Percentiles rank a stretch among this genome's conserved stretches.
These are phyloP conservation scores for Blastobotrys persicus DNA, from an alignment of 1,139 yeast genomes.

Conservation along the genomic window DNA sequence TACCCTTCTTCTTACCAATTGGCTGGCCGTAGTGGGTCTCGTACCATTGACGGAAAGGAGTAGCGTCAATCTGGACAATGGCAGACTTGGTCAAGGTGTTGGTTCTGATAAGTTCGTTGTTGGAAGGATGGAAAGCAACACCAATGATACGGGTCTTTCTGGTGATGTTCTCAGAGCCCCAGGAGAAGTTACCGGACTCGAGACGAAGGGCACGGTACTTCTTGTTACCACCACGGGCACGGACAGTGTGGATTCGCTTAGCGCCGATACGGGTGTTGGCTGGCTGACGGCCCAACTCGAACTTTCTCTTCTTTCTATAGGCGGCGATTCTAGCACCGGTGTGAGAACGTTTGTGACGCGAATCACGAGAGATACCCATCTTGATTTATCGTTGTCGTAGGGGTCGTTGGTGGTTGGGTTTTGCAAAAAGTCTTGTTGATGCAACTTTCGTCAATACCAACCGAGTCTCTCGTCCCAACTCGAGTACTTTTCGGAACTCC, in stretches of 20 bases:
- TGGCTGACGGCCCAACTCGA: constrained; percentile 99
- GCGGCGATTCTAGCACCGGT: constrained; percentile 99
- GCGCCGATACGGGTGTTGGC: constrained; percentile 99
- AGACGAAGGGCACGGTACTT: constrained; percentile 99
- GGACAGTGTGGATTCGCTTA: constrained; percentile 97
- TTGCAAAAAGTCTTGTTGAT: neutral
- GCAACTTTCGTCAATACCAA: neutral
- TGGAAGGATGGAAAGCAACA: constrained; percentile 99
- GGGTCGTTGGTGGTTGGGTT: neutral
- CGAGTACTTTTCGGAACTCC: neutral
- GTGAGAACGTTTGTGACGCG: constrained; percentile 99
- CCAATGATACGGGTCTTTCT: constrained; percentile 98
- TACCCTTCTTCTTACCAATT: constrained; percentile 75
- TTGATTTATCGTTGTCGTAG: constrained; percentile 13
- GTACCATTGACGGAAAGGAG: constrained; percentile 99
- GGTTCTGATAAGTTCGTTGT: constrained; percentile 99
- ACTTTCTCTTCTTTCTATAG: constrained; percentile 99
- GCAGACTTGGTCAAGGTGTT: constrained; percentile 99
- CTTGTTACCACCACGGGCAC: constrained; percentile 99
- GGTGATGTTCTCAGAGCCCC: constrained; percentile 98
- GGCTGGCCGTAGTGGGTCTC: constrained; percentile 96
- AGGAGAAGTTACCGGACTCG: constrained; percentile 99
- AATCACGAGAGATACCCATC: constrained; percentile 99
- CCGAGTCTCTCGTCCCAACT: neutral
- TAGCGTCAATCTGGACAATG: constrained; percentile 98